Evolutionary conservation across 495 filamentous ascomycete genomes (phyloP), one percentile per base, ranked within the genome.

Genomic region (Ascobolus immersus): DNA sequence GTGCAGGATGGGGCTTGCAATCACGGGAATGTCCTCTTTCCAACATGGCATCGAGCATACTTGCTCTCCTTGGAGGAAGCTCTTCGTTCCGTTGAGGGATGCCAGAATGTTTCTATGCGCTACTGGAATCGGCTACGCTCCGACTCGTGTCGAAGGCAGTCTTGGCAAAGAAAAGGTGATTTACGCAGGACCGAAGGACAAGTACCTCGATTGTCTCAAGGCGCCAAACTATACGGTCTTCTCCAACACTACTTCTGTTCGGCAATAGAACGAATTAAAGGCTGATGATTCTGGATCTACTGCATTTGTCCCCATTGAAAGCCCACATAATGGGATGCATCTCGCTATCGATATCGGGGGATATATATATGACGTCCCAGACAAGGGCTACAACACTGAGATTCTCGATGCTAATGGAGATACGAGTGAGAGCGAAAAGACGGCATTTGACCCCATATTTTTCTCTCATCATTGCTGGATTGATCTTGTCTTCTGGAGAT

Each of bases 31-130:
- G 40, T 57, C 25, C 47, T 57, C n/a, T 59, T 58, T 35, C 55
- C 55, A 5, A 49, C 47, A 11, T 59, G 56, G 56, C 56, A 59
- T 39, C 52, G 55, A 8, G 49, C 51, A 6, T 55, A 55, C 34
- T 20, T 55, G 36, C 20, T 42, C 5, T 18, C 27, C 7, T 30
- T 43, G 34, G 35, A 54, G 32, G 23, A 43, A 2, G 49, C 51
- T 9, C 40, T 52, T 2, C 44, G 37, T 8, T 41, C 17, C 10
- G 37, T 34, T 15, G 6, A 14, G 10, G 36, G 33, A 15, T 37
- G 35, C 20, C 34, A 33, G 6, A 15, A 39, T 17, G 30, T 53
- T 0, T 28, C 40, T 12, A 28, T 50, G n/a, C 44, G 44, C 1
- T 54, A 38, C 39, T 54, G 44, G 40, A 32, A 49, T 31, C 42